A percentile compares a stretch with the other conserved stretches of the same genome.
Conservation (phyloP, 805 yeast species). For the Hemisphaericaspora nanyangensis region DNA sequence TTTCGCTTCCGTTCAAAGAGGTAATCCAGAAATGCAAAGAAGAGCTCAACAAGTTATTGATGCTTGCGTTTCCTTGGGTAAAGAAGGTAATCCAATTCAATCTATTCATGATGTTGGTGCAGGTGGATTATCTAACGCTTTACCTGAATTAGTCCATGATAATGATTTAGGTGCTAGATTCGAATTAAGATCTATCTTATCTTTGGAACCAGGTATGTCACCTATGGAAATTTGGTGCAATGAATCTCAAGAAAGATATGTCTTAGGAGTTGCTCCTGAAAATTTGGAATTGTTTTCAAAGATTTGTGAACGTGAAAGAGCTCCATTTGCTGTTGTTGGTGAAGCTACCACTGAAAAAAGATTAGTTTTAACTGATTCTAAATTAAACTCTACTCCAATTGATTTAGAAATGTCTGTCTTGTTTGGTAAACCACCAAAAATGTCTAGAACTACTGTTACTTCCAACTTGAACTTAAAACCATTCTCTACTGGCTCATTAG, state of each 20-base stretch:
- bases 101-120: constrained; percentile 99
- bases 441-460: constrained; percentile 73
- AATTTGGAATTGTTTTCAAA: constrained; percentile 67
- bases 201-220: constrained; percentile 96
- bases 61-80: constrained; percentile 82
- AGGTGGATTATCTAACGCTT: constrained; percentile 95
- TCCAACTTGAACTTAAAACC: constrained; percentile 50
- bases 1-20: constrained; percentile 98
- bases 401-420: constrained; percentile 92
- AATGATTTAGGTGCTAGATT: constrained; percentile 92
- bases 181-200: constrained; percentile 84
- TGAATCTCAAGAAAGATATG: constrained; percentile 98
- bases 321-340: constrained; percentile 95
- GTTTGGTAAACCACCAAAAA: constrained; percentile 96
- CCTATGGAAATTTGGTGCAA: constrained; percentile 99
- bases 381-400: constrained; percentile 80
- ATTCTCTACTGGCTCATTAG: constrained; percentile 29
- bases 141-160: constrained; percentile 97
- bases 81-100: constrained; percentile 67
- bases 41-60: constrained; percentile 98
- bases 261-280: constrained; percentile 81
- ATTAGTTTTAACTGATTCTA: constrained; percentile 73
- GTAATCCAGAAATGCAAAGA: constrained; percentile 98
- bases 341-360: constrained; percentile 84
- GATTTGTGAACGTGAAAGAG: constrained; percentile 92